A percentile compares a stretch with the other conserved stretches of the same genome.
Evolutionary conservation across 2,329 filamentous ascomycete genomes (phyloP).

Genomic region (Teratosphaeria zuluensis): DNA sequence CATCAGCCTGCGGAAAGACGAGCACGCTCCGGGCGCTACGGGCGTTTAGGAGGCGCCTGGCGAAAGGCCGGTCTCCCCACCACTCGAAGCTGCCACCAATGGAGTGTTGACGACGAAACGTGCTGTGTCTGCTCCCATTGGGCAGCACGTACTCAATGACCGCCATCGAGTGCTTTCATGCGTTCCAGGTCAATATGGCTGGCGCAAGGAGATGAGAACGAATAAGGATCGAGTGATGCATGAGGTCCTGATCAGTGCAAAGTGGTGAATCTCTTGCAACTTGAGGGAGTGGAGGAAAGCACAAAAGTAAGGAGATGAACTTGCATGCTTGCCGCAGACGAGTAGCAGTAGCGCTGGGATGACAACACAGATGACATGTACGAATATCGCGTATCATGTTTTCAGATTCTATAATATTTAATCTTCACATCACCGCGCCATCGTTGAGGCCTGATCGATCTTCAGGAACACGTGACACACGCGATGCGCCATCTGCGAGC

Average conservation of each 20-base stretch:
- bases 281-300: not conserved
- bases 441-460: not conserved
- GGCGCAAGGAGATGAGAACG: not conserved
- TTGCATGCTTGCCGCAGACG: not conserved
- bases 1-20: conserved; percentile 80
- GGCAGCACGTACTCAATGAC: not conserved
- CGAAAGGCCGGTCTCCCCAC: not conserved
- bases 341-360: not conserved
- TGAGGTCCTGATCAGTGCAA: not conserved
- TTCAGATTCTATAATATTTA: not conserved
- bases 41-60: not conserved
- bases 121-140: not conserved
- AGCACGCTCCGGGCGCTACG: conserved; percentile 61
- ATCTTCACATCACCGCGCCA: not conserved
- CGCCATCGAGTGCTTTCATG: not conserved
- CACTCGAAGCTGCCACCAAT: not conserved
- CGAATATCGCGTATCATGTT: not conserved
- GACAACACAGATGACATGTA: not conserved
- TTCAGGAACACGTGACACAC: not conserved
- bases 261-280: not conserved
- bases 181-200: not conserved
- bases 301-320: not conserved
- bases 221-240: not conserved
- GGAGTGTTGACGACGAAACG: not conserved
- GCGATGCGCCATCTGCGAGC: not conserved